Evolutionary conservation across 1,139 yeast genomes (phyloP).

Genomic region (Geotrichum restrictum): DNA sequence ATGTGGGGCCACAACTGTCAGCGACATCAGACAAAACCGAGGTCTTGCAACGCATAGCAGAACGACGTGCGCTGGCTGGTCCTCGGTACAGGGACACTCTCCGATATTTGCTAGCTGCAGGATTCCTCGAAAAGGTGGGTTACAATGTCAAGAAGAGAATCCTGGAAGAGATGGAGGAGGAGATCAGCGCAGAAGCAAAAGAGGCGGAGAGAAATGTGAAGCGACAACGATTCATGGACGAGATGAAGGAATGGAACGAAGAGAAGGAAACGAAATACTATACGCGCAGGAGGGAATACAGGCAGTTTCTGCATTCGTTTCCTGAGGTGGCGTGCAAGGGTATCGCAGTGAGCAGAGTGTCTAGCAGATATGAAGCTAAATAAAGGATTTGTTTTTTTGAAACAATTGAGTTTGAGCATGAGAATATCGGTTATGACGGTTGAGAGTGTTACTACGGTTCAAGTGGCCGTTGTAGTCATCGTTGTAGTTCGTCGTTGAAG

Average conservation of each 20-base stretch:
- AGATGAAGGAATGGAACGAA: not conserved
- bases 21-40: not conserved
- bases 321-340: not conserved
- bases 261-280: too few species aligned
- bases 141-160: constrained; percentile 6
- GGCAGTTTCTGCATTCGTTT: not conserved
- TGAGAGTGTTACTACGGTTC: too few species aligned
- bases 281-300: too few species aligned
- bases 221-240: not conserved
- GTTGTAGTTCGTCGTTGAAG: too few species aligned
- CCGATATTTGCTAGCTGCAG: not conserved
- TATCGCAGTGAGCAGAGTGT: not conserved
- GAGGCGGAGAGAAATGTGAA: not conserved
- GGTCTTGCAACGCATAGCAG: not conserved
- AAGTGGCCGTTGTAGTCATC: too few species aligned
- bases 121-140: not conserved
- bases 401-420: not conserved
- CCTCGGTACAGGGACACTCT: not conserved
- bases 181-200: not conserved
- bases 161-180: constrained; percentile 5
- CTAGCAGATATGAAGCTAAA: not conserved
- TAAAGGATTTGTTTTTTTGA: not conserved
- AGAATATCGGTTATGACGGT: too few species aligned
- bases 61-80: not conserved
- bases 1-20: not conserved